Percentiles rank a stretch among this genome's conserved stretches.
phyloP scores from a whole-genome alignment of 495 filamentous ascomycete genomes.

The Xylaria longipes region DNA sequence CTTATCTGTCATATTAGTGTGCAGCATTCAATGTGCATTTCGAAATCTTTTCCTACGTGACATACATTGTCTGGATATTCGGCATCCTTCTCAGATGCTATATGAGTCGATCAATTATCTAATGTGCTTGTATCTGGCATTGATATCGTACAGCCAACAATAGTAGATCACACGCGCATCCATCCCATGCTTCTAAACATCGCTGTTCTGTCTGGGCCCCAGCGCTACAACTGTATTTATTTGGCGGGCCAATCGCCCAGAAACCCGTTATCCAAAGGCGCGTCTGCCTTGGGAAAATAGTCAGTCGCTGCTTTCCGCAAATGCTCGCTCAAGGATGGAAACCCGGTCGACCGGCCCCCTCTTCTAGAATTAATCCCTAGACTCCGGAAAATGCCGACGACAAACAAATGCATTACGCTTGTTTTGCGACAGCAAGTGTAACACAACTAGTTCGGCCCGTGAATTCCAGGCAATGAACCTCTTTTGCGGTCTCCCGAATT shows the following conservation, averaged over 20 bases:
- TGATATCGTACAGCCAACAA: conserved; percentile 12
- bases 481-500: not conserved
- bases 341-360: not conserved
- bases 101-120: not conserved
- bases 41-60: not conserved
- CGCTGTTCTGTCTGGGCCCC: not conserved
- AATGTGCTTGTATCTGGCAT: conserved; percentile 3
- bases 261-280: not conserved
- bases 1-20: not conserved
- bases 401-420: conserved; percentile 17
- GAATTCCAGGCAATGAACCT: not conserved
- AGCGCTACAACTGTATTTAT: too few species aligned
- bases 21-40: not conserved
- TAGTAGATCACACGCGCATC: not conserved
- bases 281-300: not conserved
- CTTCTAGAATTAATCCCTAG: conserved; percentile 1
- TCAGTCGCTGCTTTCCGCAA: not conserved
- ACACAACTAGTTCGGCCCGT: not conserved
- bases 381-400: conserved; percentile 26
- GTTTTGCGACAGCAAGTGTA: not conserved
- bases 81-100: not conserved
- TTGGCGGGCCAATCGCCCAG: not conserved
- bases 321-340: conserved; percentile 3
- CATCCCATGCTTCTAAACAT: not conserved
- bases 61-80: not conserved